Evolutionary conservation across 768 basidiomycete genomes (phyloP), one percentile per base, ranked within the genome.

Genomic region (Tricholoma furcatifolium): DNA sequence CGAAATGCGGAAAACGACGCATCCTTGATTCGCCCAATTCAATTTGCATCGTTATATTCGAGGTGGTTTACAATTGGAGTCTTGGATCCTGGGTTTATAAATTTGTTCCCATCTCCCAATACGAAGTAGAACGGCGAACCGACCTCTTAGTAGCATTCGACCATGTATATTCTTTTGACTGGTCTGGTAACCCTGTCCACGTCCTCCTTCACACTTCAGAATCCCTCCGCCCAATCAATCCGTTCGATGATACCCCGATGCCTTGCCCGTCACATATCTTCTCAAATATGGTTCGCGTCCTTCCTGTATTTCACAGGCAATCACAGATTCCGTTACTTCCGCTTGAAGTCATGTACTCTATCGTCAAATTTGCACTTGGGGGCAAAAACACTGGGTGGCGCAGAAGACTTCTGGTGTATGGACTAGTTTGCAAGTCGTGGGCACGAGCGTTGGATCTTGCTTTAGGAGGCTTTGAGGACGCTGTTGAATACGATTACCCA

Each of bases 381-480:
- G 38, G 27, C 15, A 55, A 55, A 35, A n/a, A 17, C 11, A 30
- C 14, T 4, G 54, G 43, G 1, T 55, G 54, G 54, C 54, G 48
- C 27, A 42, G 1, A 14, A 24, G 17, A 34, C 23, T 55, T 18
- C 27, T 55, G 20, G 17, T 36, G 6, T 50, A 36, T 17, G 54
- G 47, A 2, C 43, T 55, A 2, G 54, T 55, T 18, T 55, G 54
- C 34, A 50, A 50, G 40, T 39, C 54, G 27, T 55, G 54, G 54
- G 12, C 35, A 1, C 43, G 39, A 41, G 47, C 46, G 8, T 23
- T 55, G 20, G 43, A 55, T 32, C 48, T 55, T 36, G 34, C 48
- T 20, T 14, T 55, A 14, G 54, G 47, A 43, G 53, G 53, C 4
- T 47, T 54, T 15, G 46, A 48, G 17, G 41, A 43, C 12, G 17